Evolutionary conservation across 1,139 yeast species (phyloP).

Genomic region (Scheffersomyces illinoinensis): DNA sequence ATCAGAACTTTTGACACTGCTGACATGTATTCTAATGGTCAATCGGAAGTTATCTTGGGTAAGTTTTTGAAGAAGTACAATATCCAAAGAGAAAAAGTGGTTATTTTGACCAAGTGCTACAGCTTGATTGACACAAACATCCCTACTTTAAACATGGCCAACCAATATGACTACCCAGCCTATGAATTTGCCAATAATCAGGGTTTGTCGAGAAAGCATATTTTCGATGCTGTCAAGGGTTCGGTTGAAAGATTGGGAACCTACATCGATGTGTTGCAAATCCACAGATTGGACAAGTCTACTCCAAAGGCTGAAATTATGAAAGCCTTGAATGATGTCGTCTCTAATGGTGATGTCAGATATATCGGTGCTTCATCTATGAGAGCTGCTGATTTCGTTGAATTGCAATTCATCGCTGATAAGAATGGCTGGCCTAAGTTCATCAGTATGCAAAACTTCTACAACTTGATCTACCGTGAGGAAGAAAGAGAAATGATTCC

Average conservation of each 20-base stretch:
- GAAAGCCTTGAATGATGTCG: constrained; percentile 19
- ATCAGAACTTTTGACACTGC: constrained; percentile 58
- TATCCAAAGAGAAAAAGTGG: constrained; percentile 45
- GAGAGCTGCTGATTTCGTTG: constrained; percentile 17
- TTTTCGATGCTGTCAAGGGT: constrained; percentile 16
- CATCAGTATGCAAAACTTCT: constrained; percentile 59
- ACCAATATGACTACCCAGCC: background rate
- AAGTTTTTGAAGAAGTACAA: constrained; percentile 41
- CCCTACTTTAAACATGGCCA: constrained; percentile 1
- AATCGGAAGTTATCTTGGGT: constrained; percentile 41
- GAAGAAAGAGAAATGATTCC: constrained; percentile 63
- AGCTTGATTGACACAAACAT: constrained; percentile 6
- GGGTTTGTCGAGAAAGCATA: constrained; percentile 19
- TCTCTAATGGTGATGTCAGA: constrained; percentile 13
- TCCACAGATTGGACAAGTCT: constrained; percentile 15
- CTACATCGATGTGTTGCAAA: constrained; percentile 19
- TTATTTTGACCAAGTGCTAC: constrained; percentile 43
- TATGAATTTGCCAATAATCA: constrained; percentile 12
- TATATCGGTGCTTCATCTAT: constrained; percentile 21
- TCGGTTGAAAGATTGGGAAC: constrained; percentile 19
- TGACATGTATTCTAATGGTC: constrained; percentile 48
- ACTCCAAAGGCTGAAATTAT: constrained; percentile 17
- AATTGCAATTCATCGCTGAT: constrained; percentile 18
- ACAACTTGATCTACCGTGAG: constrained; percentile 56
- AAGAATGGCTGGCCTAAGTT: constrained; percentile 40